These are phyloP conservation scores for Cercospora berteroae DNA, from an alignment of 2,329 filamentous ascomycete species.

Conservation along the genomic window DNA sequence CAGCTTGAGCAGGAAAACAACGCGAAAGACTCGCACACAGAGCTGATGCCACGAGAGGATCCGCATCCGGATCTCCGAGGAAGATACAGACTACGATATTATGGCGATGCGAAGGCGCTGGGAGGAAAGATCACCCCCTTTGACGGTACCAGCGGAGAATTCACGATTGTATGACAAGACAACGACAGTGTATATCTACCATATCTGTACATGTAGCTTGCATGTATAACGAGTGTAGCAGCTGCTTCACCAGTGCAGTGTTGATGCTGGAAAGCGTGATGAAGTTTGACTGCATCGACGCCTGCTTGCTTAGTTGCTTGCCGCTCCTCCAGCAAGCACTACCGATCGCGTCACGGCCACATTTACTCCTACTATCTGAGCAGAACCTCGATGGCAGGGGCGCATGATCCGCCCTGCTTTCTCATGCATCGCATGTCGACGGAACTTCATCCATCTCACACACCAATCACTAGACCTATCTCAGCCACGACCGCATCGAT, in stretches of 20 bases:
- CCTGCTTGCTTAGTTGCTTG: neutral
- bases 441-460: neutral
- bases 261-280: neutral
- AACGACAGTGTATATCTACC: neutral
- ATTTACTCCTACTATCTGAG: neutral
- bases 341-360: neutral
- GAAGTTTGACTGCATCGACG: neutral
- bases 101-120: conserved; percentile 73
- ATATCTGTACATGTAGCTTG: neutral
- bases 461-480: neutral
- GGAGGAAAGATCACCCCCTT: conserved; percentile 65
- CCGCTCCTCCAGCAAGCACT: neutral
- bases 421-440: neutral
- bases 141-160: conserved; percentile 63
- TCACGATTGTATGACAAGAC: conserved; percentile 40
- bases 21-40: conserved; percentile 29
- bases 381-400: neutral
- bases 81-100: conserved; percentile 77
- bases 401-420: neutral
- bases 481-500: neutral
- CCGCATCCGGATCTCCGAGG: conserved; percentile 47
- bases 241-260: neutral
- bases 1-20: conserved; percentile 24
- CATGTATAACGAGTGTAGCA: neutral
- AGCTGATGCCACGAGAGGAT: conserved; percentile 34